phyloP scores from a whole-genome alignment of 1,284 basidiomycete genomes.

The Fomitopsis betulina region DNA sequence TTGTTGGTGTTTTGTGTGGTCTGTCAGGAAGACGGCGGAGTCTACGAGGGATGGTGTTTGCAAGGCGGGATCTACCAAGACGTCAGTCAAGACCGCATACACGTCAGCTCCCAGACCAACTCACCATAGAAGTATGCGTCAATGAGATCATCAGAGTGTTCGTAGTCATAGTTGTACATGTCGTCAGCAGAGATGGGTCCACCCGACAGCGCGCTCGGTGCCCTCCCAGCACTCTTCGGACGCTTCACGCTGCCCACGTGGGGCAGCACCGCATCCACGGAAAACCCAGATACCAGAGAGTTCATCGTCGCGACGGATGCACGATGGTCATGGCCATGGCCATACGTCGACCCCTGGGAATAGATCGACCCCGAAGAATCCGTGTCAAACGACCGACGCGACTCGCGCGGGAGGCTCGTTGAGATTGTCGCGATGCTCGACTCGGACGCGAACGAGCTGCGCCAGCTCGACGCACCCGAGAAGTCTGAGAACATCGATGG shows the following conservation, averaged over 20 bases:
- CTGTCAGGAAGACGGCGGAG: conserved; percentile 9
- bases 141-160: conserved; percentile 43
- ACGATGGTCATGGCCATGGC: conserved; percentile 1
- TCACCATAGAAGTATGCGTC: conserved; percentile 46
- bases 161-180: conserved; percentile 30
- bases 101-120: conserved; percentile 13
- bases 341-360: conserved; percentile 6
- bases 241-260: not conserved
- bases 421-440: conserved; percentile 16
- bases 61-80: conserved; percentile 20
- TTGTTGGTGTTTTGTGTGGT: conserved; percentile 11
- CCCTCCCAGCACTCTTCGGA: conserved; percentile 18
- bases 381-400: conserved; percentile 14
- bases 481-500: conserved; percentile 19
- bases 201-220: conserved; percentile 18
- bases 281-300: conserved; percentile 52
- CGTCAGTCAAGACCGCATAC: not conserved
- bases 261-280: conserved; percentile 52
- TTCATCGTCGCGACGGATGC: conserved; percentile 55
- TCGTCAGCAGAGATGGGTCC: conserved; percentile 28
- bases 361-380: conserved; percentile 8
- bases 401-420: conserved; percentile 14
- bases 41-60: conserved; percentile 8
- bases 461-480: conserved; percentile 22
- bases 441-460: conserved; percentile 19